These are phyloP conservation scores for Physcomitrellopsis africana DNA, from an alignment of 225 moss, liverwort and hornwort genomes.

Conservation along the genomic window DNA sequence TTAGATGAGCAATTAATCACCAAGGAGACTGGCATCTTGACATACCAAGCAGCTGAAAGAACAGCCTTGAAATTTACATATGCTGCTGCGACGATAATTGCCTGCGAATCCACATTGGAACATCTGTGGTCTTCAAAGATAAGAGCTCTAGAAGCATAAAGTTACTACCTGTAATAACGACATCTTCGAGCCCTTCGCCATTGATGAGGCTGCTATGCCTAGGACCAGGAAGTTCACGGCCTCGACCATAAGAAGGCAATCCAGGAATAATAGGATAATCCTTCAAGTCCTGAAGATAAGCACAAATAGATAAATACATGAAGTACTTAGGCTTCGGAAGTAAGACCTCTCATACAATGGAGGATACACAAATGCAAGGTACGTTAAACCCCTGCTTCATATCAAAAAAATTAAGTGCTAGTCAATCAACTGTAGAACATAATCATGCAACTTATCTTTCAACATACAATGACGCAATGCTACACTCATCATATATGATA, in stretches of 20 bases:
- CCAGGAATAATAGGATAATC: constrained; percentile 81
- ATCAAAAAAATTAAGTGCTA: not conserved
- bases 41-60: not conserved
- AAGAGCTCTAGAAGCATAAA: too few relatives aligned
- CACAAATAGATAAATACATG: not conserved
- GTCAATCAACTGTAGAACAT: too few relatives aligned
- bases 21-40: not conserved
- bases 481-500: too few relatives aligned
- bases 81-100: not conserved
- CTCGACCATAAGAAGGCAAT: constrained; percentile 93
- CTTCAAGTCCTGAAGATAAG: constrained; percentile 59
- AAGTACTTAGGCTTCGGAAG: not conserved
- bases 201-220: constrained; percentile 89
- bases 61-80: not conserved
- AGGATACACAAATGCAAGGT: not conserved
- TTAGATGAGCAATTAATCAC: constrained; percentile 13
- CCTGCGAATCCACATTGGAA: not conserved
- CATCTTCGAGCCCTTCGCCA: constrained; percentile 86
- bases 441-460: too few relatives aligned
- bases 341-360: not conserved
- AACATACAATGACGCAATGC: too few relatives aligned
- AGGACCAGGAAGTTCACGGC: constrained; percentile 87
- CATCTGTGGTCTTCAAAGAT: too few relatives aligned
- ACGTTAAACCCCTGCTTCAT: not conserved
- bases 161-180: constrained; percentile 81